Percentiles rank a stretch among this genome's conserved stretches.
These are phyloP conservation scores for Microdochium bolleyi DNA, from an alignment of 2,329 filamentous ascomycete genomes.

Conservation along the genomic window DNA sequence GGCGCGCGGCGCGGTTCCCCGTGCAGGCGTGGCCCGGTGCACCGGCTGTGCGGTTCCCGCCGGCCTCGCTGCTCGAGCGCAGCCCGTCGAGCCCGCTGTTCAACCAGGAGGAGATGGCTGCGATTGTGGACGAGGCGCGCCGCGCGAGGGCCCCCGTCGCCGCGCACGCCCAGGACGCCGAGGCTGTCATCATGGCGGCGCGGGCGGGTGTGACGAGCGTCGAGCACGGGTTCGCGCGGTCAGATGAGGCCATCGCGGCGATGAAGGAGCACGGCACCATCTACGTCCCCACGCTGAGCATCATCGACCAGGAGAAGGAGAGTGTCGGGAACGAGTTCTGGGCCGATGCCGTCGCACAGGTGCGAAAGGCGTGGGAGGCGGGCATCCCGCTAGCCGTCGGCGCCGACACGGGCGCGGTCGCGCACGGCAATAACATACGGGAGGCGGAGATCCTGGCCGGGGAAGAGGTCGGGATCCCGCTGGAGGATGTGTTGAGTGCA, in stretches of 20 bases:
- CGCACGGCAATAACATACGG: slow-evolving; percentile 42
- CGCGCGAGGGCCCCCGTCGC: slow-evolving; percentile 31
- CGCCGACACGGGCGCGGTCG: slow-evolving; percentile 44
- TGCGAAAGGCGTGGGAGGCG: slow-evolving; percentile 32
- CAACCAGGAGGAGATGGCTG: slow-evolving; percentile 38
- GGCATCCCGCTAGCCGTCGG: slow-evolving; percentile 43
- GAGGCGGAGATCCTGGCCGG: slow-evolving; percentile 47
- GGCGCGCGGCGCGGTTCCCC: slow-evolving; percentile 32
- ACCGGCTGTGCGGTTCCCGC: slow-evolving; percentile 23
- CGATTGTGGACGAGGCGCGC: slow-evolving; percentile 37
- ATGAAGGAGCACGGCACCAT: slow-evolving; percentile 37
- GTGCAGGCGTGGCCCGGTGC: slow-evolving; percentile 17
- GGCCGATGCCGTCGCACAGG: slow-evolving; percentile 20
- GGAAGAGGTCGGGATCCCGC: slow-evolving; percentile 35
- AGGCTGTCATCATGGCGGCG: slow-evolving; percentile 35
- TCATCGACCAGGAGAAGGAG: not conserved
- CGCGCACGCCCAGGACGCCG: slow-evolving; percentile 31
- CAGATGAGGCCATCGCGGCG: slow-evolving; percentile 29
- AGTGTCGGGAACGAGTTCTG: slow-evolving; percentile 30
- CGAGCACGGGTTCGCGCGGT: slow-evolving; percentile 34
- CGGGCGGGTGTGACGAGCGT: slow-evolving; percentile 36
- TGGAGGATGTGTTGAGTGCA: slow-evolving; percentile 40
- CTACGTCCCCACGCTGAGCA: slow-evolving; percentile 41
- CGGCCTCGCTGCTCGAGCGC: slow-evolving; percentile 13
- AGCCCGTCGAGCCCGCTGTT: slow-evolving; percentile 37